A percentile compares a stretch with the other conserved stretches of the same genome.
Evolutionary conservation across 805 yeast species (phyloP).

Genomic region (Ogataea corticis): DNA sequence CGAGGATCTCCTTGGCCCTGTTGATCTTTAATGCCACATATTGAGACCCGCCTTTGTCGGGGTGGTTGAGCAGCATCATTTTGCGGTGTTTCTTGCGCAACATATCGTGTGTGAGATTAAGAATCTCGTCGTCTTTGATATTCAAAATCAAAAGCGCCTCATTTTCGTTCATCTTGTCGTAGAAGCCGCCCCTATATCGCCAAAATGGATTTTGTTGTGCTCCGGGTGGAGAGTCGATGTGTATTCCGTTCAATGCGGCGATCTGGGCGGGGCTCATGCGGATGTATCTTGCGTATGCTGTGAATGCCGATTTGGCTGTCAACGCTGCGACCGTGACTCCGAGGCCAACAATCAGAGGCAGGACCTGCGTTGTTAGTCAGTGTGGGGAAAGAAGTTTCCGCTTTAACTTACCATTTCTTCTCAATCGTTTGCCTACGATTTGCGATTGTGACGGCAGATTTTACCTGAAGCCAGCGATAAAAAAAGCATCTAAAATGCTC

Average conservation of each 20-base stretch:
- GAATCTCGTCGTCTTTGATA: slow-evolving; percentile 56
- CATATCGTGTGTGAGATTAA: slow-evolving; percentile 45
- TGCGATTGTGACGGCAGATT: no score
- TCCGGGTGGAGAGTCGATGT: slow-evolving; percentile 12
- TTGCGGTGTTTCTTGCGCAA: slow-evolving; percentile 72
- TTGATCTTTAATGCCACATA: slow-evolving; percentile 81
- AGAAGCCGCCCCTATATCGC: slow-evolving; percentile 61
- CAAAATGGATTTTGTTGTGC: slow-evolving; percentile 28
- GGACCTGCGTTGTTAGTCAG: slow-evolving; percentile 33
- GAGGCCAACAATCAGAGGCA: slow-evolving; percentile 55
- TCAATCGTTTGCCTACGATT: no score
- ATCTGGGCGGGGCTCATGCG: slow-evolving; percentile 38
- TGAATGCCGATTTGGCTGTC: slow-evolving; percentile 41
- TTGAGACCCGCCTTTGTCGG: slow-evolving; percentile 87
- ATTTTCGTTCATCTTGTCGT: slow-evolving; percentile 61
- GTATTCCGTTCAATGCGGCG: slow-evolving; percentile 41
- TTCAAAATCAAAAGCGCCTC: slow-evolving; percentile 70
- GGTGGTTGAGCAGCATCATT: slow-evolving; percentile 82
- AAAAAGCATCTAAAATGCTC: no score
- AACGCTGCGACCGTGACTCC: slow-evolving; percentile 55
- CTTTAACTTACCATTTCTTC: no score
- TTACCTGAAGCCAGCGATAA: no score
- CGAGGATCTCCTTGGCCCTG: slow-evolving; percentile 80
- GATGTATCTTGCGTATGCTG: slow-evolving; percentile 34
- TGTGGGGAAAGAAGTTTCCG: no score